Base-by-base conservation (phyloP, 2,329 filamentous ascomycete species). In the Shiraia bambusicola region DNA sequence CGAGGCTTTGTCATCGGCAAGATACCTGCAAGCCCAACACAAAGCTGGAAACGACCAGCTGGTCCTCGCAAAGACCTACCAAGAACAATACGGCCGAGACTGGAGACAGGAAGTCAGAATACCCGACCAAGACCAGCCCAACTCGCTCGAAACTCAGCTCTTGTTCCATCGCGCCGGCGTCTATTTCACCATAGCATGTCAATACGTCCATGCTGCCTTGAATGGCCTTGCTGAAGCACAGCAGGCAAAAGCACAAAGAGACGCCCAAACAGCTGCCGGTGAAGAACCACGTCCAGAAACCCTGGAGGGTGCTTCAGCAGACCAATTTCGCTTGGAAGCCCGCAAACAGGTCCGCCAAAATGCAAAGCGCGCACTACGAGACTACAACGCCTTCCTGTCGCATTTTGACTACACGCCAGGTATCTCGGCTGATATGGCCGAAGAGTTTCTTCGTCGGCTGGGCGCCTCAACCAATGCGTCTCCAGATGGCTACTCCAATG, bases 321-420 rank as follows among this genome's bases (percentile, higher is more conserved):
- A 74, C 28, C 63, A 63, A 19, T 71, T 66, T 37, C 72, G 77
- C 40, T 66, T 81, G 16, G 81, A 86, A 49, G 78, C 79, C 31
- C 78, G 85, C 31, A 89, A 86, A 64, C 70, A 78, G 17, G 84
- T 92, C 52, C 87, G 87, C 55, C 76, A 77, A 1, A 83, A 86
- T 66, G 88, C 88, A 3, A 91, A 88, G 66, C 79, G 83, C 40
- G 87, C 88, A 1, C 69, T 93, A 15, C 79, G 84, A 45, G 88
- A 93, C 68, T 90, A 87, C 61, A 73, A 83, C 55, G 74, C 79
- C 15, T 93, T 88, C 60, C 72, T 94, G 28, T 81, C 82, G 1
- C 75, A 83, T 45, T 83, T 93, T 49, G 86, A 93, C 57, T 93
- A 93, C 67, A 87, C 88, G 0, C 86, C 87, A 0, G 80, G 86